Conservation (phyloP, 192 early-diverging fungal genomes). For the Umbelopsis ramanniana region DNA sequence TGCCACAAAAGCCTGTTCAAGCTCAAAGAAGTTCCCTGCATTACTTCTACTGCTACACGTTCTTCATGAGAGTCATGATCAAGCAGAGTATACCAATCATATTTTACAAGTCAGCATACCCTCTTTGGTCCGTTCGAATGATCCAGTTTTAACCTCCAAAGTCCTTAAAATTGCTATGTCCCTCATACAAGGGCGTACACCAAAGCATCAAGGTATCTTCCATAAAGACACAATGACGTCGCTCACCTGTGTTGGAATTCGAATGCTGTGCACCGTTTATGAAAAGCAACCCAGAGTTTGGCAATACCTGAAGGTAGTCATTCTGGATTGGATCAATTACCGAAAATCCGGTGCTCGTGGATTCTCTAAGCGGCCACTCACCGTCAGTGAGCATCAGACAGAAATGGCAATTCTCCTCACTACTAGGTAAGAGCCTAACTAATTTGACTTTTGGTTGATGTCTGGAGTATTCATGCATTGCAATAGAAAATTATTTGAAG, state of each 20-base stretch:
- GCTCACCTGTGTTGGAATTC: conserved; percentile 51
- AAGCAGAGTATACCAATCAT: conserved; percentile 31
- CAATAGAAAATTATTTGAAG: conserved; percentile 50
- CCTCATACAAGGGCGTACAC: conserved; percentile 40
- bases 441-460: neutral
- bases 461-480: neutral
- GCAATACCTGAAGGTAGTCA: conserved; percentile 53
- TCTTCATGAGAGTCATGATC: conserved; percentile 37
- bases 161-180: conserved; percentile 49
- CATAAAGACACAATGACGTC: conserved; percentile 27
- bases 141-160: conserved; percentile 52
- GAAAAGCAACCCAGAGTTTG: conserved; percentile 55
- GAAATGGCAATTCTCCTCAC: conserved; percentile 56
- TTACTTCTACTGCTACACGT: conserved; percentile 53
- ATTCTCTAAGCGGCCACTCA: neutral
- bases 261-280: conserved; percentile 49
- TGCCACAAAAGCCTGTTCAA: neutral
- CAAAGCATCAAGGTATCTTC: conserved; percentile 10
- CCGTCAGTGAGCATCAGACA: conserved; percentile 37
- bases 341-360: conserved; percentile 36
- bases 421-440: conserved; percentile 39
- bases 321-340: conserved; percentile 54
- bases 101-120: conserved; percentile 51
- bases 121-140: conserved; percentile 46
- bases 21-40: conserved; percentile 43